Conservation (phyloP, 805 yeast genomes). For the Limtongozyma cylindracea region DNA sequence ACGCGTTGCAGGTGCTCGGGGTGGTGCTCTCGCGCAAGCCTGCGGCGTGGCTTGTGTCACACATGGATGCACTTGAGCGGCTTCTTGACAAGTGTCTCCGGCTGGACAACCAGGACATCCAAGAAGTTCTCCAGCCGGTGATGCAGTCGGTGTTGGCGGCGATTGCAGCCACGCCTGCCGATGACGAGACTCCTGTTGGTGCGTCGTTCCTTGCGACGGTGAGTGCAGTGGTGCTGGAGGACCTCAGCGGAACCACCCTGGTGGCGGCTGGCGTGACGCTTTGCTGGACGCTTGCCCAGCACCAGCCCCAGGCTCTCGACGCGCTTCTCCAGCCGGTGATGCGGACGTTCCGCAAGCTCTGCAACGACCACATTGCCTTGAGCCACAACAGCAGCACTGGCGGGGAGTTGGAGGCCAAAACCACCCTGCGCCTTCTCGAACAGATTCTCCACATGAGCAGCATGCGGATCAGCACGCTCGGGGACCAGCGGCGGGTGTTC, state of each 20-base stretch:
- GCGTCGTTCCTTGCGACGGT: slow-evolving; percentile 34
- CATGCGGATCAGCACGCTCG: slow-evolving; percentile 60
- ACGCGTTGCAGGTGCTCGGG: slow-evolving; percentile 74
- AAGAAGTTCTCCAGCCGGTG: slow-evolving; percentile 60
- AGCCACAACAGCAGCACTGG: slow-evolving; percentile 21
- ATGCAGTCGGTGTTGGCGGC: slow-evolving; percentile 45
- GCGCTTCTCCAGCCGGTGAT: slow-evolving; percentile 51
- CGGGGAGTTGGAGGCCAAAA: slow-evolving; percentile 32
- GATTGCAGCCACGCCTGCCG: slow-evolving; percentile 16
- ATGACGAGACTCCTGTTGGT: slow-evolving; percentile 34
- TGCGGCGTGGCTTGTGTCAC: slow-evolving; percentile 54
- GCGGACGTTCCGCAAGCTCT: slow-evolving; percentile 72
- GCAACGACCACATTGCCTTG: slow-evolving; percentile 61
- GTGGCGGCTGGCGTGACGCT: slow-evolving; percentile 72
- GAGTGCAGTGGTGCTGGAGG: slow-evolving; percentile 52
- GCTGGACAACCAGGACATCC: slow-evolving; percentile 69
- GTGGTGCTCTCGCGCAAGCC: slow-evolving; percentile 63
- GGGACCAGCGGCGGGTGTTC: slow-evolving; percentile 83
- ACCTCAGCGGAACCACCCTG: slow-evolving; percentile 46
- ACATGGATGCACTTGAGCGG: slow-evolving; percentile 41
- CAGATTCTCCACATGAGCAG: slow-evolving; percentile 59
- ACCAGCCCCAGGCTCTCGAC: slow-evolving; percentile 51
- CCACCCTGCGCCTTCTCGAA: slow-evolving; percentile 53
- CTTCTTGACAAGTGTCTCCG: slow-evolving; percentile 61
- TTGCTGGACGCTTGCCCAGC: slow-evolving; percentile 60